Evolutionary conservation across 371 early-diverging fungal genomes (phyloP).

Genomic region (Actinomortierella ambigua): DNA sequence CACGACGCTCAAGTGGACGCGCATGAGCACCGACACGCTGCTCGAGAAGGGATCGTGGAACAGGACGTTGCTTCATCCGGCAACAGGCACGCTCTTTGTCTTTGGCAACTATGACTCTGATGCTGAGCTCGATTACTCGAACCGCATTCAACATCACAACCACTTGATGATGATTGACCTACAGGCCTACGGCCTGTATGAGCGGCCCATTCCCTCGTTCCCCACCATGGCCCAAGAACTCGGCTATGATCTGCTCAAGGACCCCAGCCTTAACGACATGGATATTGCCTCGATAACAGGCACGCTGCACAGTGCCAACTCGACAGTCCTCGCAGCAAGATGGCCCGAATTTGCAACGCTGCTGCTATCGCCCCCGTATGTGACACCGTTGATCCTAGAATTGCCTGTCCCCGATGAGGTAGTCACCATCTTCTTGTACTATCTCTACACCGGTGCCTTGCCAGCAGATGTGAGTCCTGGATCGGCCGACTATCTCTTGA

Average conservation of each 20-base stretch:
- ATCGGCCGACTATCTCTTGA: slow-evolving; percentile 29
- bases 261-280: slow-evolving; percentile 26
- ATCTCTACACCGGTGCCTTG: slow-evolving; percentile 36
- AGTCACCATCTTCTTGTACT: slow-evolving; percentile 31
- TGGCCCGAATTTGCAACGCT: slow-evolving; percentile 40
- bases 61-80: slow-evolving; percentile 53
- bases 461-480: slow-evolving; percentile 21
- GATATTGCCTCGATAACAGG: slow-evolving; percentile 23
- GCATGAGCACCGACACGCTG: slow-evolving; percentile 45
- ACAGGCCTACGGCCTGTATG: slow-evolving; percentile 52
- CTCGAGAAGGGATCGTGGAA: slow-evolving; percentile 58
- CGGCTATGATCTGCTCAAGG: slow-evolving; percentile 21
- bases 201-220: slow-evolving; percentile 38
- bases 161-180: slow-evolving; percentile 53
- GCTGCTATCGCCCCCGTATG: slow-evolving; percentile 39
- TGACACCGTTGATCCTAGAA: slow-evolving; percentile 30
- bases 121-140: slow-evolving; percentile 54
- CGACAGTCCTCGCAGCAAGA: slow-evolving; percentile 32
- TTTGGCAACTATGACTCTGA: slow-evolving; percentile 56
- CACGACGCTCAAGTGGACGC: slow-evolving; percentile 45
- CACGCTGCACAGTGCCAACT: slow-evolving; percentile 29
- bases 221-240: slow-evolving; percentile 25
- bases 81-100: slow-evolving; percentile 52
- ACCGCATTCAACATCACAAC: slow-evolving; percentile 54
- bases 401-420: slow-evolving; percentile 39